Evolutionary conservation across 1,284 basidiomycete species (phyloP).

Genomic region (Athelia psychrophila): DNA sequence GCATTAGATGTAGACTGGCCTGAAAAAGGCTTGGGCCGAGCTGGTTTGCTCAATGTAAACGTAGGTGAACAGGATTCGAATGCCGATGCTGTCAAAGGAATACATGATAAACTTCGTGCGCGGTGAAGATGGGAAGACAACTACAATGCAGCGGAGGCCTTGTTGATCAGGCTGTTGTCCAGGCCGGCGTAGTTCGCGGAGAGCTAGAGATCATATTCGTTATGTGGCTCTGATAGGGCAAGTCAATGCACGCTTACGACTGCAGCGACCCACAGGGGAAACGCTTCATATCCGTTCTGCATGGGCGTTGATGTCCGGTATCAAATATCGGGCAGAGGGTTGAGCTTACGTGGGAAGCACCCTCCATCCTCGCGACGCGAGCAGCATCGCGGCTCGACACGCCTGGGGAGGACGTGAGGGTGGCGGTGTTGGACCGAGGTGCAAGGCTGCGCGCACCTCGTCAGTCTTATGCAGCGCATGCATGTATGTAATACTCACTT

Average conservation of each 20-base stretch:
- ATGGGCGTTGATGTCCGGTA: not conserved
- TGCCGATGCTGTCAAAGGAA: conserved; percentile 4
- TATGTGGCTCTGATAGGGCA: not conserved
- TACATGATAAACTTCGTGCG: not conserved
- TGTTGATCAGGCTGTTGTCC: conserved; percentile 28
- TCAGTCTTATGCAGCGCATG: too few species aligned
- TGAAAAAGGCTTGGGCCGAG: conserved; percentile 12
- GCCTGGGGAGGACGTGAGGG: conserved; percentile 18
- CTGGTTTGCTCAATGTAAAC: conserved; percentile 17
- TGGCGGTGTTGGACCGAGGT: conserved; percentile 24
- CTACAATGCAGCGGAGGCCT: conserved; percentile 26
- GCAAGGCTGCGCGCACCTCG: conserved; percentile 17
- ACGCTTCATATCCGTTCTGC: conserved; percentile 34
- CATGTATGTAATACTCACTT: conserved; percentile 33
- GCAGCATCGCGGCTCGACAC: conserved; percentile 25
- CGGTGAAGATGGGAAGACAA: conserved; percentile 10
- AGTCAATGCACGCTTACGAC: conserved; percentile 20
- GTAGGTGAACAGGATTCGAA: conserved; percentile 11
- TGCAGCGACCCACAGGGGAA: conserved; percentile 35
- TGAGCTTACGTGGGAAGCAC: conserved; percentile 28
- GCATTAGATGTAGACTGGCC: conserved; percentile 16
- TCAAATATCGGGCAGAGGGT: not conserved
- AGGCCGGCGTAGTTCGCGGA: conserved; percentile 30
- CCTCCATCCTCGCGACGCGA: conserved; percentile 33
- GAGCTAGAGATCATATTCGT: conserved; percentile 14